phyloP scores from a whole-genome alignment of 805 yeast genomes.

The Middelhovenomyces tepae region DNA sequence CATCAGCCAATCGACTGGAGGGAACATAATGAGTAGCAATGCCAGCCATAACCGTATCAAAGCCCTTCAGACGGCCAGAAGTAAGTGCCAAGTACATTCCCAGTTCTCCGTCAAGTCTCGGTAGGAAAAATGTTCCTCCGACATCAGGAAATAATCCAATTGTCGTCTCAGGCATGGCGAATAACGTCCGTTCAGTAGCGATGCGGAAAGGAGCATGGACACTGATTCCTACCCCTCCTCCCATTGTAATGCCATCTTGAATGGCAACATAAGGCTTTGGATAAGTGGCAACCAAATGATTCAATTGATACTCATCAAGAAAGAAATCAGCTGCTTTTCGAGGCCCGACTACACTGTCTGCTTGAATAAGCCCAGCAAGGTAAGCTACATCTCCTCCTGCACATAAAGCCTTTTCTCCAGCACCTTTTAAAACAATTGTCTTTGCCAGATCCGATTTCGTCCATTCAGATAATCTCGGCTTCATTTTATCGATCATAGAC shows the following conservation, averaged over 20 bases:
- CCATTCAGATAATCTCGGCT: conserved; percentile 69
- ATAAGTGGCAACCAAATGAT: conserved; percentile 72
- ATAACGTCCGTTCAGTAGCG: conserved; percentile 82
- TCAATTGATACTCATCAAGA: conserved; percentile 69
- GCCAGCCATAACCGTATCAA: conserved; percentile 76
- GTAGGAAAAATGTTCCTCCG: conserved; percentile 84
- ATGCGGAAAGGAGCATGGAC: conserved; percentile 88
- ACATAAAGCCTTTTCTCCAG: conserved; percentile 61
- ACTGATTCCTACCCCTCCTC: conserved; percentile 92
- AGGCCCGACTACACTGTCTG: conserved; percentile 40
- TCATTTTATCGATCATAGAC: conserved; percentile 63
- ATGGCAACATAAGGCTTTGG: conserved; percentile 79
- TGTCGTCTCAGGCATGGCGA: conserved; percentile 98
- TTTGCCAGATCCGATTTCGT: conserved; percentile 58
- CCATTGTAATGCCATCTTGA: conserved; percentile 93
- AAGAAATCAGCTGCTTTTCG: conserved; percentile 52
- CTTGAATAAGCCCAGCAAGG: conserved; percentile 40
- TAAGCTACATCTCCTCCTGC: conserved; percentile 95
- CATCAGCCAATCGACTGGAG: conserved; percentile 48
- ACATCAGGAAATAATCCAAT: conserved; percentile 97
- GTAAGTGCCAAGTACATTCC: conserved; percentile 85
- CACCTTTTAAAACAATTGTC: conserved; percentile 58
- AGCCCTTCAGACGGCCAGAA: conserved; percentile 67
- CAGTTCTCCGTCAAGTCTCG: conserved; percentile 69
- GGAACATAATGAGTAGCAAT: conserved; percentile 87